Conservation (phyloP, 106 monocot genomes). For the Dioscorea dumetorum region DNA sequence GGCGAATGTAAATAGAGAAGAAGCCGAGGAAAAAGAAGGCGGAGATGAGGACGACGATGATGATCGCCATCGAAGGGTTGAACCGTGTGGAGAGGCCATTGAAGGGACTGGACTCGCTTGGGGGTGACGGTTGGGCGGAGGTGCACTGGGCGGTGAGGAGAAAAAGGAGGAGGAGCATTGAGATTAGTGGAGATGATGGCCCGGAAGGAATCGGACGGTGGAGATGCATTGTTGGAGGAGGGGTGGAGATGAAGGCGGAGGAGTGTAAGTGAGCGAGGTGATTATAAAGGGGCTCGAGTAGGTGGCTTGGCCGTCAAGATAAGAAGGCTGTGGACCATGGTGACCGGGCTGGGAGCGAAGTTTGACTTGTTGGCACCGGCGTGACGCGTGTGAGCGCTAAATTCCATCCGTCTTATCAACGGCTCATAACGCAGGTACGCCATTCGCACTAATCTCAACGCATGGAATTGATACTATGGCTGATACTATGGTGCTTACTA, state of each 20-base stretch:
- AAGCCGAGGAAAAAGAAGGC: slow-evolving; percentile 82
- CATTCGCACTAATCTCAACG: no score
- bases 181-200: slow-evolving; percentile 11
- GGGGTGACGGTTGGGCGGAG: slow-evolving; percentile 14
- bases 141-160: slow-evolving; percentile 10
- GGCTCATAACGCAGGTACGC: no score
- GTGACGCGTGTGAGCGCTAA: no score
- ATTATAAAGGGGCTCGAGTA: neutral
- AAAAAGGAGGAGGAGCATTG: slow-evolving; percentile 4
- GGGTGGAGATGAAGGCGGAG: neutral
- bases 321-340: neutral
- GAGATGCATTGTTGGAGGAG: slow-evolving; percentile 8
- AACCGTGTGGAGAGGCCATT: slow-evolving; percentile 18
- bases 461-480: no score
- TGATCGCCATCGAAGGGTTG: slow-evolving; percentile 65
- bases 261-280: neutral
- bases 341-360: neutral
- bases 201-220: slow-evolving; percentile 5
- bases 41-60: slow-evolving; percentile 59
- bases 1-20: slow-evolving; percentile 81
- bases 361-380: no score
- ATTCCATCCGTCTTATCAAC: no score
- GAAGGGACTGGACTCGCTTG: slow-evolving; percentile 1
- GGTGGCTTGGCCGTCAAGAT: neutral
- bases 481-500: no score